Conservation (phyloP, 352 stramenopile species). For the Phytophthora aleatoria region DNA sequence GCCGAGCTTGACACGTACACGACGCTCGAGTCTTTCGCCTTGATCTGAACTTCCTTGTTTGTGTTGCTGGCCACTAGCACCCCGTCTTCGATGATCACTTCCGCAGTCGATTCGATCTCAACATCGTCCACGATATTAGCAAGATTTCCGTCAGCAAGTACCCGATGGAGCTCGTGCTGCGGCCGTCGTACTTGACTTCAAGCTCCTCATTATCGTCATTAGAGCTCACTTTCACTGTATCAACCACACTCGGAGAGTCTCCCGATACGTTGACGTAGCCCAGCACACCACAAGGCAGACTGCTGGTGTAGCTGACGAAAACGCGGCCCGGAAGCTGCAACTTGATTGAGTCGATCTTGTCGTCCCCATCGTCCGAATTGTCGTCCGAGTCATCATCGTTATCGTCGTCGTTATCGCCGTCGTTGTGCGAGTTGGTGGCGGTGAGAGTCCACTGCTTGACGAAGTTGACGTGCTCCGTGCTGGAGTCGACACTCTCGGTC, state of each 20-base stretch:
- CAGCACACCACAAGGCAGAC: slow-evolving; percentile 19
- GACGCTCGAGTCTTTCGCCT: slow-evolving; percentile 26
- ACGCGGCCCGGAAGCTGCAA: slow-evolving; percentile 30
- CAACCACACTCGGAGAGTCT: slow-evolving; percentile 16
- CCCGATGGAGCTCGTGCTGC: slow-evolving; percentile 3
- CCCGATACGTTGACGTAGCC: slow-evolving; percentile 42
- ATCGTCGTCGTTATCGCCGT: slow-evolving; percentile 17
- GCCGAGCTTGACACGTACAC: slow-evolving; percentile 30
- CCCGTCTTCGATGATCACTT: slow-evolving; percentile 30
- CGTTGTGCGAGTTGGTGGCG: slow-evolving; percentile 13
- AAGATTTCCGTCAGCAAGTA: slow-evolving; percentile 40
- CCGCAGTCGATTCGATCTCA: slow-evolving; percentile 22
- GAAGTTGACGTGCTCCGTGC: slow-evolving; percentile 20
- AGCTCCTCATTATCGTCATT: slow-evolving; percentile 34
- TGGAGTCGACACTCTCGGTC: slow-evolving; percentile 23
- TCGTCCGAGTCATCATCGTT: slow-evolving; percentile 24
- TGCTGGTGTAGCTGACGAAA: slow-evolving; percentile 34
- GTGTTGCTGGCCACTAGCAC: slow-evolving; percentile 29
- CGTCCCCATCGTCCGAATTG: slow-evolving; percentile 25
- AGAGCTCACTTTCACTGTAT: slow-evolving; percentile 24
- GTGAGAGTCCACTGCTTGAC: slow-evolving; percentile 40
- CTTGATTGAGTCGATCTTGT: slow-evolving; percentile 34
- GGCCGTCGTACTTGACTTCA: slow-evolving; percentile 23
- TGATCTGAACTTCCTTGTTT: slow-evolving; percentile 28
- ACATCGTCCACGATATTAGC: slow-evolving; percentile 30